phyloP scores from a whole-genome alignment of 163 green algal species.

The Prototheca wickerhamii region DNA sequence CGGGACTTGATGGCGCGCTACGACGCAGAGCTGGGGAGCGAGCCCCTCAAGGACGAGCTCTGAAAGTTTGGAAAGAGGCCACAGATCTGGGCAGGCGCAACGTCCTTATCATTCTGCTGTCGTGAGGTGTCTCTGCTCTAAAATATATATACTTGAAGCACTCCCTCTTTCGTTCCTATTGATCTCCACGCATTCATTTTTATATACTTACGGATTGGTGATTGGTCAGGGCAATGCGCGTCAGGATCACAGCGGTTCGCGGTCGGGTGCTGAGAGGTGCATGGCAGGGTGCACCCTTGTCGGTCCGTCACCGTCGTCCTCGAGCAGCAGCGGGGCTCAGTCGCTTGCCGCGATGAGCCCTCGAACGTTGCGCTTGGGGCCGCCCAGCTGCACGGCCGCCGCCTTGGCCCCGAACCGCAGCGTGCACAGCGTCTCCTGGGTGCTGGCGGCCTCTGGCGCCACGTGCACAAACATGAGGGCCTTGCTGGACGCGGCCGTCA shows the following conservation, averaged over 20 bases:
- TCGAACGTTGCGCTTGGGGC: constrained; percentile 28
- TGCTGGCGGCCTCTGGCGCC: constrained; percentile 49
- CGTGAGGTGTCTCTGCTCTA: no score
- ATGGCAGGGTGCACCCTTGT: no score
- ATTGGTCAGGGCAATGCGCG: no score
- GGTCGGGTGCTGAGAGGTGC: no score
- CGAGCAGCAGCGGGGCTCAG: neutral
- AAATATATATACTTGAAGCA: no score
- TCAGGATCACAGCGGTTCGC: no score
- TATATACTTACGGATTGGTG: no score
- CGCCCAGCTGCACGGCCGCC: constrained; percentile 72
- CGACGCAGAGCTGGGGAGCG: neutral
- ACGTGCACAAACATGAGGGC: constrained; percentile 94
- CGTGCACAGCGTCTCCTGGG: constrained; percentile 80
- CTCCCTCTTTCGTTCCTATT: no score
- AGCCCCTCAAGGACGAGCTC: neutral
- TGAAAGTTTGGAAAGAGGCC: neutral
- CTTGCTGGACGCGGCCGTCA: constrained; percentile 63
- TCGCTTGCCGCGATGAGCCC: constrained; percentile 1
- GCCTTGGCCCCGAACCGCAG: constrained; percentile 93
- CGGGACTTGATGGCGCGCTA: constrained; percentile 3
- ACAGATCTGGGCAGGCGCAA: no score
- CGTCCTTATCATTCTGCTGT: no score
- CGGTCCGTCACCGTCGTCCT: neutral
- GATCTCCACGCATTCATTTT: no score